Base-by-base conservation (phyloP, 768 basidiomycete genomes). In the Pisolithus sp. region DNA sequence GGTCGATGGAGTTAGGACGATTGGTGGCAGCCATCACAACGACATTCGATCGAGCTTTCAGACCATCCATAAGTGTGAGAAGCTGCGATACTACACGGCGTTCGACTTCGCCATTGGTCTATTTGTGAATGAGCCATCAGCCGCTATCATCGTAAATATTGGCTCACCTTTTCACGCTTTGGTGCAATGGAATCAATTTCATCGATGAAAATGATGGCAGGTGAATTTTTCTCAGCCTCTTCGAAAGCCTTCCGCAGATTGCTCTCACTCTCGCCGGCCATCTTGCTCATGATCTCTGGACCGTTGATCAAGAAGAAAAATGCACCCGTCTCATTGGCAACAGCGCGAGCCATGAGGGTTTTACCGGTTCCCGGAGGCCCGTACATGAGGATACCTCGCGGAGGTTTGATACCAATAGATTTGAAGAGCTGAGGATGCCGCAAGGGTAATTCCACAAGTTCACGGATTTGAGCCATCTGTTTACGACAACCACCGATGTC, bases 261-360 rank as follows among this genome's bases (percentile, higher is more conserved):
- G 64, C 89, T 93, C 70, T 99, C 96, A 67, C 83, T 86, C 74
- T 99, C 96, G 59, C 96, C 96, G 49, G 96, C 96, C 96, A 99
- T 99, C 79, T 99, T 98, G 61, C 88, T 91, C 96, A 99, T 99
- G 69, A 99, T 98, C 72, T 99, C 96, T 48, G 96, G 96, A 49
- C 96, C 96, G 65, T 98, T 99, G 74, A 99, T 99, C 47, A 98
- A 75, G 85, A 99, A 99, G 81, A 99, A 99, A 82, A 99, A 99
- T 15, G 96, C 96, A 46, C 96, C 96, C 24, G 96, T 99, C 73
- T 99, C 96, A 68, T 99, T 99, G 57, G 96, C 96, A 44, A 99
- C 96, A 7, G 96, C 96, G 60, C 96, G 86, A 48, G 96, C 96
- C 95, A 99, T 99, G 59, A 99, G 81, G 6, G 96, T 98, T 76